Evolutionary conservation across 176 grass and related monocot species (phyloP).

Genomic region (Saccharum officinarum): DNA sequence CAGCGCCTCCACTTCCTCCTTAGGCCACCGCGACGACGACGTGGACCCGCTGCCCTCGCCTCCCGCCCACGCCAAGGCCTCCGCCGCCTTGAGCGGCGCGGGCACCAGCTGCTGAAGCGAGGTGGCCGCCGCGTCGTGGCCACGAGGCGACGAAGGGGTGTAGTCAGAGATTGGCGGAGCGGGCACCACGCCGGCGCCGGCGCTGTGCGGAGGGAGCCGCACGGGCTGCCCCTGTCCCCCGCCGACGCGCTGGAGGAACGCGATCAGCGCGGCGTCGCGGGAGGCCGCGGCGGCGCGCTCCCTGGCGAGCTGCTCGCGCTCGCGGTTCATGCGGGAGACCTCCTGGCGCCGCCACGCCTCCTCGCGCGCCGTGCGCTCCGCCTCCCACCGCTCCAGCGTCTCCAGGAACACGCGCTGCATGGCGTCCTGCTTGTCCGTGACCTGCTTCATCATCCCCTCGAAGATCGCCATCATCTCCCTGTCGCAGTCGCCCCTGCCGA

Average conservation of each 20-base stretch:
- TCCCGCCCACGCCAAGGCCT: not conserved
- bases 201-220: not conserved
- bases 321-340: slow-evolving; percentile 60
- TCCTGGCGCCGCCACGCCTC: slow-evolving; percentile 82
- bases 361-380: slow-evolving; percentile 75
- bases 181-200: not conserved
- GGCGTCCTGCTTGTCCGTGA: slow-evolving; percentile 78
- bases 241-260: slow-evolving; percentile 74
- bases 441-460: slow-evolving; percentile 64
- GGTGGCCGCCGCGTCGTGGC: slow-evolving; percentile 2
- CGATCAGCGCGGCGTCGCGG: slow-evolving; percentile 72
- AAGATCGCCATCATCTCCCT: slow-evolving; percentile 69
- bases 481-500: not conserved
- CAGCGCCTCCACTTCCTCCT: slow-evolving; percentile 79
- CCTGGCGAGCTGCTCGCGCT: slow-evolving; percentile 60
- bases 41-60: not conserved
- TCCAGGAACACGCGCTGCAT: slow-evolving; percentile 76
- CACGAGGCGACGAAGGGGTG: not conserved
- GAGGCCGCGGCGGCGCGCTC: slow-evolving; percentile 72
- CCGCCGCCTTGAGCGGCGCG: not conserved
- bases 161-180: not conserved
- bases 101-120: slow-evolving; percentile 13
- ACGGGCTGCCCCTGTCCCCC: slow-evolving; percentile 23
- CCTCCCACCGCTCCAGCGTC: slow-evolving; percentile 65
- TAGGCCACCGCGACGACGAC: slow-evolving; percentile 78